phyloP scores from a whole-genome alignment of 2,329 filamentous ascomycete genomes.

The Neodidymelliopsis sp. region DNA sequence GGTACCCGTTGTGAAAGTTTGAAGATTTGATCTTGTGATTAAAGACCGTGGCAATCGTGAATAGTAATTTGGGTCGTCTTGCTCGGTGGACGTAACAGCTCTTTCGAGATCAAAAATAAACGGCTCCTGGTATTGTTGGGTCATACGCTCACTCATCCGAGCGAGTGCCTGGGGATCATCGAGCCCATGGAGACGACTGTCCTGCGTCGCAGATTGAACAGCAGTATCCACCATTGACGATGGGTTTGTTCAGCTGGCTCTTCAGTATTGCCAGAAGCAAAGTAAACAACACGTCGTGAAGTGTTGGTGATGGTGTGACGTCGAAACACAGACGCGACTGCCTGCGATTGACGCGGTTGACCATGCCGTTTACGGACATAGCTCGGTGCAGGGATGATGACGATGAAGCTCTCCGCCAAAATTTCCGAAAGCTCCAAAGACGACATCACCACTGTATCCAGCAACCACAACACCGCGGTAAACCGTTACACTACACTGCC shows the following conservation, averaged over 20 bases:
- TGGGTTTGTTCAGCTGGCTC: no score
- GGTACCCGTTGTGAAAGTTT: conserved; percentile 53
- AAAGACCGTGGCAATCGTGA: conserved; percentile 43
- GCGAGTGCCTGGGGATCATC: not conserved
- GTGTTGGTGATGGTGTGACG: conserved; percentile 33
- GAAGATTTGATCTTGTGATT: conserved; percentile 44
- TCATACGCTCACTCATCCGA: conserved; percentile 2
- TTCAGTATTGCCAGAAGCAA: no score
- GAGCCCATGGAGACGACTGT: not conserved
- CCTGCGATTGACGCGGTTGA: conserved; percentile 11
- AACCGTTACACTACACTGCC: no score
- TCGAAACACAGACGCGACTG: conserved; percentile 24
- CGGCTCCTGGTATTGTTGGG: conserved; percentile 24
- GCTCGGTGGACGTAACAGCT: conserved; percentile 27
- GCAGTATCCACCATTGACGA: no score
- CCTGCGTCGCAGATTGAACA: not conserved
- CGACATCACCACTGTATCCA: conserved; percentile 1
- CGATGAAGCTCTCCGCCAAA: conserved; percentile 34
- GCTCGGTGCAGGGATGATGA: conserved; percentile 14
- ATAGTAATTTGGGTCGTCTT: conserved; percentile 52
- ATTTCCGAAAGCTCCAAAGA: conserved; percentile 30
- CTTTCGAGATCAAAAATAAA: conserved; percentile 40
- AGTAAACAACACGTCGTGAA: no score
- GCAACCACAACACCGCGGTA: no score
- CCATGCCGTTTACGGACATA: conserved; percentile 22